Percentiles rank a stretch among this genome's conserved stretches.
Conservation (phyloP, 176 grass and related monocot species). For the maize (Zea mays) region Zm-B73-REFERENCE-NAM-5.0 NC_050105.1:103081501-103082000, state of each 20-base stretch:
- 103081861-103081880: not conserved
- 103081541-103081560: slow-evolving; percentile 8
- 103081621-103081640: slow-evolving; percentile 85
- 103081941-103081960: not conserved
- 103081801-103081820: not conserved
- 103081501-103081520: not conserved
- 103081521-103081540: not conserved
- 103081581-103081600: slow-evolving; percentile 94
- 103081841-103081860: not conserved
- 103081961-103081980: not conserved
- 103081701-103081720: slow-evolving; percentile 76
- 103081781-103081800: slow-evolving; percentile 10
- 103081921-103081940: not conserved
- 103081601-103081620: slow-evolving; percentile 99
- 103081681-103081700: slow-evolving; percentile 59
- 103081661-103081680: slow-evolving; percentile 69
- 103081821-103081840: slow-evolving; percentile 4
- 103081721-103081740: slow-evolving; percentile 22
- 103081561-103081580: slow-evolving; percentile 60
- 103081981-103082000: not conserved
- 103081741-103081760: slow-evolving; percentile 21
- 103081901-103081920: not conserved
- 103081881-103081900: slow-evolving; percentile 6
- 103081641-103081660: slow-evolving; percentile 70
- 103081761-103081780: slow-evolving; percentile 23